Evolutionary conservation across 108 stramenopile genomes (phyloP), one percentile per base, ranked within the genome.

Genomic region (Epipyxis sp.): DNA sequence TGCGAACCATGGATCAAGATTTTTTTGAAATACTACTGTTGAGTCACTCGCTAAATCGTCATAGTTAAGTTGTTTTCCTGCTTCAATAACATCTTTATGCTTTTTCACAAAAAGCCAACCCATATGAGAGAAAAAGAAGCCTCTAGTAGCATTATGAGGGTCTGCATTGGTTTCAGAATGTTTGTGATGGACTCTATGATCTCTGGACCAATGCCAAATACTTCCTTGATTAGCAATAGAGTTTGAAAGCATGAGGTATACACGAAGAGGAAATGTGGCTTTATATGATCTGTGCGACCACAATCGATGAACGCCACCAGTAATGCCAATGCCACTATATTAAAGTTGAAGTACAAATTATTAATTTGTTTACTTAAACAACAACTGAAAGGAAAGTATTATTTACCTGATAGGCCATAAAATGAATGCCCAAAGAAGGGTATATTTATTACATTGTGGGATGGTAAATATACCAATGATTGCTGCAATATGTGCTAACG

Each of bases 81-180:
- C 98, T 68, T 92, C 87, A 76, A 96, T 87, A 37, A 98, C 93
- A 76, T 88, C 95, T 1, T 91, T 92, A 82, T 98, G 91, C 87
- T 99, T 97, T 88, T 98, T 96, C 43, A 97, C 91, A 72, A 93
- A 91, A 30, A 99, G 89, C 98, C 98, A 99, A 54, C 98, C 98
- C 91, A 99, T 97, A 89, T 99, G 98, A 0, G 98, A 95, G 82
- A 94, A 98, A 89, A 98, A 99, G 87, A 99, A 99, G n/a, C 98
- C 98, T 1, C 96, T 89, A 54, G 86, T 92, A 78, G 98, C 96
- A 79, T 98, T 94, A 91, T 99, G 86, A 1, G 98, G 98, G 80
- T 98, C 98, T 6, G 96, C 95, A 62, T 94, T 92, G 20, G 94
- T 94, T 84, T 98, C 98, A 0, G 92, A 92, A 82, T 94, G 92